A percentile compares a stretch with the other conserved stretches of the same genome.
Evolutionary conservation across 2,329 filamentous ascomycete genomes (phyloP).

Genomic region (Alternaria alternata): DNA sequence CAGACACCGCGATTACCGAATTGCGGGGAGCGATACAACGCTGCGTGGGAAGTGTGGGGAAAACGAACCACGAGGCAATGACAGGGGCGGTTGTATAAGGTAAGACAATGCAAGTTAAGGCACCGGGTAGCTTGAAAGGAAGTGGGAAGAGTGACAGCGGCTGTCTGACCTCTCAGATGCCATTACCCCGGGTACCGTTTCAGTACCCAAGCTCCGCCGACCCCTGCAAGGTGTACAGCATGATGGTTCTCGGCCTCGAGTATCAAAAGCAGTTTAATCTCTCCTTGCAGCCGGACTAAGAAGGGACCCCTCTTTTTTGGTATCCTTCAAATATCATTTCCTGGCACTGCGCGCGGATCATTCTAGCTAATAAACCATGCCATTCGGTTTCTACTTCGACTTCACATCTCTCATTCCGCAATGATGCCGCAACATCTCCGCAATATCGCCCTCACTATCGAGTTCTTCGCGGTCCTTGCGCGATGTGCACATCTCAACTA

Average conservation of each 20-base stretch:
- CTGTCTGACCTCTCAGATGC: conserved; percentile 30
- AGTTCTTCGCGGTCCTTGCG: conserved; percentile 33
- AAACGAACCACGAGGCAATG: conserved; percentile 24
- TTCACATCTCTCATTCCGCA: conserved; percentile 41
- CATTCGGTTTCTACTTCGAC: conserved; percentile 39
- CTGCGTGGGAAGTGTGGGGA: conserved; percentile 41
- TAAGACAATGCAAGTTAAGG: conserved; percentile 15
- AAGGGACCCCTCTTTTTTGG: conserved; percentile 41
- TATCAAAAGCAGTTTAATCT: conserved; percentile 46
- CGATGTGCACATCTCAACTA: conserved; percentile 34
- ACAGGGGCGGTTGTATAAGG: conserved; percentile 18
- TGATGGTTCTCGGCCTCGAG: conserved; percentile 44
- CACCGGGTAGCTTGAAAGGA: conserved; percentile 34
- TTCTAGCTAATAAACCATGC: conserved; percentile 46
- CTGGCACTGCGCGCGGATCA: conserved; percentile 32
- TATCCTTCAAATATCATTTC: conserved; percentile 48
- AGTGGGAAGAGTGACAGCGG: conserved; percentile 28
- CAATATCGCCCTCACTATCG: conserved; percentile 34
- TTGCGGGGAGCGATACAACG: conserved; percentile 38
- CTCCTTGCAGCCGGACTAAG: conserved; percentile 47
- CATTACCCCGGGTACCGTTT: conserved; percentile 35
- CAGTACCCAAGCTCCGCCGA: conserved; percentile 42
- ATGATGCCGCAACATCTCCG: conserved; percentile 45
- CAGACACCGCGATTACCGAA: conserved; percentile 31
- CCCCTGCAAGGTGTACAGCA: conserved; percentile 45